Conservation (phyloP, 495 filamentous ascomycete genomes). For the Penicillium angulare region DNA sequence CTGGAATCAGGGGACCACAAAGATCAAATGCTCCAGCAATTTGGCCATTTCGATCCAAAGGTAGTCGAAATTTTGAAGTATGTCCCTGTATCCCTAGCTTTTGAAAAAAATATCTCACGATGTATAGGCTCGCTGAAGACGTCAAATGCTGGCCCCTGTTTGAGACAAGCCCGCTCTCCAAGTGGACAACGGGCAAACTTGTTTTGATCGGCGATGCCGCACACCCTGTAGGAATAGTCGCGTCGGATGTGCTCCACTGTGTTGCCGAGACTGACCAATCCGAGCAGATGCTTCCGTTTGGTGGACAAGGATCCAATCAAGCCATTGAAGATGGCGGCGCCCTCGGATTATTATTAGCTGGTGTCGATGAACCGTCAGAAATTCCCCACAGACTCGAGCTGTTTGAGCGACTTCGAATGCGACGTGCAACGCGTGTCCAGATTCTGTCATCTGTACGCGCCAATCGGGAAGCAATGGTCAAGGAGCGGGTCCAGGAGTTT, state of each 20-base stretch:
- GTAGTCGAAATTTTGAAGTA: too few relatives aligned
- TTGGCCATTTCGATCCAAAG: too few relatives aligned
- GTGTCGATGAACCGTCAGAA: neutral
- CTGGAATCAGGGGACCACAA: too few relatives aligned
- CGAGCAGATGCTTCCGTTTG: conserved; percentile 42
- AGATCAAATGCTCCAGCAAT: too few relatives aligned
- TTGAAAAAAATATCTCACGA: too few relatives aligned
- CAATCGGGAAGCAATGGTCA: neutral
- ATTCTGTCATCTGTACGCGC: conserved; percentile 8
- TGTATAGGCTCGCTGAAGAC: too few relatives aligned
- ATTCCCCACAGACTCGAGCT: neutral
- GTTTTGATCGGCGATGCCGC: conserved; percentile 49
- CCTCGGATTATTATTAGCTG: conserved; percentile 28
- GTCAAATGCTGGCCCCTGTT: conserved; percentile 51
- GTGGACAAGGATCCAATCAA: conserved; percentile 38
- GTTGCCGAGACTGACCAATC: neutral
- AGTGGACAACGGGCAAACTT: conserved; percentile 37
- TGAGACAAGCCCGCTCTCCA: conserved; percentile 27
- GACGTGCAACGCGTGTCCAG: conserved; percentile 34
- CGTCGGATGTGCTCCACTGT: neutral
- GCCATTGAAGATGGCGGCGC: conserved; percentile 43
- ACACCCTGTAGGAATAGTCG: conserved; percentile 36
- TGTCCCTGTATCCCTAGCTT: too few relatives aligned
- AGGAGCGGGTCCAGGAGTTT: too few relatives aligned
- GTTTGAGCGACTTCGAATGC: neutral